A percentile compares a stretch with the other conserved stretches of the same genome.
phyloP scores from a whole-genome alignment of 108 stramenopile species.

The Conticribra weissflogii region DNA sequence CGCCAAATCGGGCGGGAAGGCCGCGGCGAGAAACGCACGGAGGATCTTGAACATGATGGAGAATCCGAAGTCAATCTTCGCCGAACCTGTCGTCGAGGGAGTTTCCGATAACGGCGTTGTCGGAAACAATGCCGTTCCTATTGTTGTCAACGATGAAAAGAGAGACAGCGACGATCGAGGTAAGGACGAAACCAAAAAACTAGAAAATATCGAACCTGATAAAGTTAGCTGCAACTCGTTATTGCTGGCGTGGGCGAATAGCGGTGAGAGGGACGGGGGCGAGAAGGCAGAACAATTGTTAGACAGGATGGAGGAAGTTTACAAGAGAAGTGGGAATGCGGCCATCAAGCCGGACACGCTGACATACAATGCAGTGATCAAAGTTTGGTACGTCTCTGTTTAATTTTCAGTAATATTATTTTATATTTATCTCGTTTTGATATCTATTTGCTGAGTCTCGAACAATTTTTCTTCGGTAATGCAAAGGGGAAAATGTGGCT shows the following conservation, averaged over 20 bases:
- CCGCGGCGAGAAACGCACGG: conserved; percentile 21
- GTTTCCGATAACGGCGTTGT: conserved; percentile 8
- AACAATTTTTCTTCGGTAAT: background rate
- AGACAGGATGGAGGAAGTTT: conserved; percentile 27
- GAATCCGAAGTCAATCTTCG: conserved; percentile 14
- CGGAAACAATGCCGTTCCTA: background rate
- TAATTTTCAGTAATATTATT: background rate
- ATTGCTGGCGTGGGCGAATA: conserved; percentile 38
- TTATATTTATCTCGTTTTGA: background rate
- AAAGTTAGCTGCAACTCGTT: conserved; percentile 43
- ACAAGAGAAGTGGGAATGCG: conserved; percentile 11
- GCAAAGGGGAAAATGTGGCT: conserved; percentile 33
- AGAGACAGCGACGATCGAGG: background rate
- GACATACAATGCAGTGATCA: conserved; percentile 61
- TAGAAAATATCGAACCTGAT: conserved; percentile 31
- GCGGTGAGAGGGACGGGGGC: conserved; percentile 29
- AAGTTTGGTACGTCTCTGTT: conserved; percentile 47
- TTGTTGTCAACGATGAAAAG: background rate
- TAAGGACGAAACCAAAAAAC: background rate
- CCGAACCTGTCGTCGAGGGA: too few relatives aligned
- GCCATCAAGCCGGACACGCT: conserved; percentile 57
- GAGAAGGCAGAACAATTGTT: conserved; percentile 40
- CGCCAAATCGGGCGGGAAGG: conserved; percentile 26
- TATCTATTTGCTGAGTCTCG: background rate
- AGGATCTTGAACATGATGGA: conserved; percentile 44